Evolutionary conservation across 345 rosid species (phyloP), one percentile per base, ranked within the genome.

Genomic region (Hibiscus mutabilis): DNA sequence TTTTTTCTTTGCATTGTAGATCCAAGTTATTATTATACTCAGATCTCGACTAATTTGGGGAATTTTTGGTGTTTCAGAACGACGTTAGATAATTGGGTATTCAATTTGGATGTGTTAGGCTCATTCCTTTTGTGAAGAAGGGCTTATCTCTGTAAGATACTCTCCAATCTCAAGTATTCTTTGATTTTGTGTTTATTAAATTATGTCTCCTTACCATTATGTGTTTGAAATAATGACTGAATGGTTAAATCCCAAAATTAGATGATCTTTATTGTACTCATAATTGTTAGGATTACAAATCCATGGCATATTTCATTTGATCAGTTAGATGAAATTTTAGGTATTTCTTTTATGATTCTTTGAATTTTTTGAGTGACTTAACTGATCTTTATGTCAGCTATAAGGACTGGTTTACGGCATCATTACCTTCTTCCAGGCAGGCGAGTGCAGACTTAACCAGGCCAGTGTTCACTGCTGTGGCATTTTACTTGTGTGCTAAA

Each of bases 91-190:
- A 92, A 71, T 72, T 95, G 69, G 99, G 91, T 51, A 79, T 95
- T 82, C 97, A 84, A 33, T 95, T 95, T 72, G 99, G 97, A 1
- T 95, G 98, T 53, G 85, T 92, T 21, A 82, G 98, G 82, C 88
- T 95, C 22, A 89, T 95, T 69, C 93, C 93, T 75, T 82, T 85
- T 3, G 98, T 90, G 76, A 84, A 81, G 69, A 89, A 81, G 58
- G 88, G 91, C 31, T 58, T 91, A 27, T 84, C 96, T 42, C 72
- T 84, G 94, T 93, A 91, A 89, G 93, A 16, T 62, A n/a, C 29
- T 2, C 31, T 74, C 44, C 46, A 25, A 2, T 27, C 51, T 33
- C 14, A 11, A 5, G 24, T 22, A 8, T 18, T 53, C 2, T 53
- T 29, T 66, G 19, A 2, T 4, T 57, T 13, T 22, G 5, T 11